Evolutionary conservation across 2,329 filamentous ascomycete genomes (phyloP), one percentile per base, ranked within the genome.

Genomic region (Diaporthe destruens): DNA sequence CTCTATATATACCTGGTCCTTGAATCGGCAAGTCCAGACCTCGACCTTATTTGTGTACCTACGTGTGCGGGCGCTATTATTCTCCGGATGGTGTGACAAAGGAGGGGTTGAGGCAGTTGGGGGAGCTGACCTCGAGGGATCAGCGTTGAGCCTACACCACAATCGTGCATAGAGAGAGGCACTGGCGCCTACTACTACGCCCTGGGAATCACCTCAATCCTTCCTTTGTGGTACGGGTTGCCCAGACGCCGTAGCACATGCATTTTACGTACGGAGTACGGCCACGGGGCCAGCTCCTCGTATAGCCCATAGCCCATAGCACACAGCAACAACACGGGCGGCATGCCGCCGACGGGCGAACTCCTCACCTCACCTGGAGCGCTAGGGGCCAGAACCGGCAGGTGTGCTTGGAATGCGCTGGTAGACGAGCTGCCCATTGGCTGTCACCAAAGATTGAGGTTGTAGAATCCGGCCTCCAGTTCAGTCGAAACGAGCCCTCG

Each of bases 1-100:
- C 44, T 23, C 49, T 51, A 11, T 39, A 5, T 29, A 42, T 54
- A 57, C 59, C 71, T 68, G 32, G 59, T 74, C 73, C 73, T 63
- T 72, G 71, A 65, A 72, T 68, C 71, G 73, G 59, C 71, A 70
- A 56, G 73, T 74, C 73, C 73, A 74, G 73, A 74, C 71, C 73
- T 72, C 59, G 53, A 70, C 71, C 70, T 56, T 71, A 70, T 70
- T 53, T 36, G 32, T 44, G 49, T 61, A 56, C 65, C 65, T 68
- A 68, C 53, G 61, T 66, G 16, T 29, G 61, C 61, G 25, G 55
- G 68, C 68, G 68, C 68, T 70, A 34, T 70, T 44, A 61, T 70
- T 70, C 55, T 70, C 68, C 68, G 68, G 42, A 70, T 70, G 32
- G 68, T 70, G 55, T 61, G 68, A 61, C 68, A 61, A 36, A 70